Conservation (phyloP, 495 filamentous ascomycete species). For the Staphylotrichum longicolle region DNA sequence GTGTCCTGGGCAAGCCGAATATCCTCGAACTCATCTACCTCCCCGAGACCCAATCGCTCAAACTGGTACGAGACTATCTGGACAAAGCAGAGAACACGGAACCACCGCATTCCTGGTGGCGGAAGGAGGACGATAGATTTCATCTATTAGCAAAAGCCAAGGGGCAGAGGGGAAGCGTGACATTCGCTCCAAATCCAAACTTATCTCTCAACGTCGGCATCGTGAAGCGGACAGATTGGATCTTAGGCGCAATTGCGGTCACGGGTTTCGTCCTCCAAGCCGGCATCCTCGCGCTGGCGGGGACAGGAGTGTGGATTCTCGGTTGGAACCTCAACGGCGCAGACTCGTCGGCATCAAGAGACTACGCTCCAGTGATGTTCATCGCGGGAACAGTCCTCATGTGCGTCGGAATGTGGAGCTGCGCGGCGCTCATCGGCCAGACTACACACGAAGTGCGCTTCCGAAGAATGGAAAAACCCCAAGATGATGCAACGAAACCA, state of each 20-base stretch:
- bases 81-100: too few species aligned
- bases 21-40: conserved; percentile 27
- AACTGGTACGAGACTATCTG: too few species aligned
- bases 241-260: neutral
- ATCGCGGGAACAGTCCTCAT: neutral
- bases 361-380: too few species aligned
- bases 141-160: too few species aligned
- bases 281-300: neutral
- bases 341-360: too few species aligned
- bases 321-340: too few species aligned
- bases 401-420: neutral
- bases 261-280: neutral
- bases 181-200: conserved; percentile 40
- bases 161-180: too few species aligned
- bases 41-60: conserved; percentile 6
- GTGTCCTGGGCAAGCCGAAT: conserved; percentile 34
- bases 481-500: too few species aligned
- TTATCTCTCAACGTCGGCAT: conserved; percentile 48
- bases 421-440: neutral
- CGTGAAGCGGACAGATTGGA: conserved; percentile 25
- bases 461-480: neutral
- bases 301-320: too few species aligned
- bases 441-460: neutral
- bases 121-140: too few species aligned
- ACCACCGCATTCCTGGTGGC: too few species aligned